Evolutionary conservation across 768 basidiomycete species (phyloP), one percentile per base, ranked within the genome.

Genomic region (Lactarius evosmus): DNA sequence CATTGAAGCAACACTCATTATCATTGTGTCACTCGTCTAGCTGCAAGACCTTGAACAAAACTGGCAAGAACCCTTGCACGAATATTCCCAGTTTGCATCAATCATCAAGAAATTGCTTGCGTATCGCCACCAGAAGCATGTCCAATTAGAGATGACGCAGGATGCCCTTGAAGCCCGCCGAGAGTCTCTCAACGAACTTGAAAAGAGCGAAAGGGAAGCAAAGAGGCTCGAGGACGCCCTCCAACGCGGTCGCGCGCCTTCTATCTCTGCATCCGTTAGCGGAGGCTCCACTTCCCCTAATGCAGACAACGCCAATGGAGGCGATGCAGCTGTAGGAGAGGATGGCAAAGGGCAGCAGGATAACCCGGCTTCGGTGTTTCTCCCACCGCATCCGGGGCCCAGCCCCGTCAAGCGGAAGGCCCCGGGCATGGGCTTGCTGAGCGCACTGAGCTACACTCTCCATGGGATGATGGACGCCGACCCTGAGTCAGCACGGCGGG

Each of bases 381-480:
- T 91, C 17, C 89, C 90, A 30, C 86, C 90, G 7, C 90, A 90
- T 72, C 91, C 89, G n/a, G 89, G 88, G 7, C 86, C 88, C 17
- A 90, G 82, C 69, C 88, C 88, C 58, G 77, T 82, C 36, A 80
- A 81, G 72, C 76, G 82, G 58, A 82, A 83, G 61, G 77, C 86
- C 14, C 88, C 90, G 59, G 91, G 90, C 7, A 91, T 91, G 82
- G 95, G 93, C 22, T 77, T 99, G 27, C 71, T 99, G 38, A 93
- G 87, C 69, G 97, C 97, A 17, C 78, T 99, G 49, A 94, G 89
- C 71, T 95, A 97, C 75, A 95, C 95, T 27, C 74, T 99, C 60
- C 94, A 95, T 69, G 95, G 96, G 5, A 95, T 98, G 87, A 98
- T 99, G 88, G 97, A 99, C 69, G 91, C 91, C 19, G 97, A 99